These are phyloP conservation scores for Globisporangium canariense DNA, from an alignment of 352 stramenopile genomes.

Conservation along the genomic window DNA sequence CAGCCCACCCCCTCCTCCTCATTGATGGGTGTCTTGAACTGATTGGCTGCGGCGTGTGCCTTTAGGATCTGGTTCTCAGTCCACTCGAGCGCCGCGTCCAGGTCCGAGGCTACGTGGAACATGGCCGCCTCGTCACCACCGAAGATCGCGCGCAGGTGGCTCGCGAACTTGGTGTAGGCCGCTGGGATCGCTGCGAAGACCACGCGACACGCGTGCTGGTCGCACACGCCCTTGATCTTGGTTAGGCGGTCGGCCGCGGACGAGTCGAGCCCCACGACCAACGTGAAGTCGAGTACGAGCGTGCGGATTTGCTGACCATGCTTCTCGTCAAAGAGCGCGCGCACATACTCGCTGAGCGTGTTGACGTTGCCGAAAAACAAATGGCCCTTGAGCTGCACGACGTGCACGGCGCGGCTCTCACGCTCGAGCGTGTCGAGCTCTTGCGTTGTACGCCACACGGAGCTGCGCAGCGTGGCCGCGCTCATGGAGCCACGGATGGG, in stretches of 20 bases:
- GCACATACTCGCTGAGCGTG: constrained; percentile 86
- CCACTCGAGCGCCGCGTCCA: constrained; percentile 72
- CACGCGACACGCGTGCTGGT: constrained; percentile 58
- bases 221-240: constrained; percentile 78
- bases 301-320: constrained; percentile 30
- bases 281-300: constrained; percentile 90
- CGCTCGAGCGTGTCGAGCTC: constrained; percentile 80
- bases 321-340: constrained; percentile 48
- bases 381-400: constrained; percentile 72
- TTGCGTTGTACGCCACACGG: constrained; percentile 60
- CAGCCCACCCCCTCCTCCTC: constrained; percentile 7
- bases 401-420: constrained; percentile 79
- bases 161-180: constrained; percentile 59
- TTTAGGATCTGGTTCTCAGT: constrained; percentile 65
- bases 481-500: constrained; percentile 91
- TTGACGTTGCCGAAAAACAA: constrained; percentile 92
- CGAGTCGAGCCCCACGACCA: constrained; percentile 90
- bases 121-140: constrained; percentile 26
- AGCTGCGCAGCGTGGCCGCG: constrained; percentile 86
- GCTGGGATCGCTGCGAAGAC: constrained; percentile 66
- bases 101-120: constrained; percentile 55
- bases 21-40: constrained; percentile 15
- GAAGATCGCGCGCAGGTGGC: constrained; percentile 56
- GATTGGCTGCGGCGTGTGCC: constrained; percentile 23
- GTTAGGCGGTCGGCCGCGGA: constrained; percentile 73